phyloP scores from a whole-genome alignment of 2,329 filamentous ascomycete genomes.

The Rhynchosporium graminicola region DNA sequence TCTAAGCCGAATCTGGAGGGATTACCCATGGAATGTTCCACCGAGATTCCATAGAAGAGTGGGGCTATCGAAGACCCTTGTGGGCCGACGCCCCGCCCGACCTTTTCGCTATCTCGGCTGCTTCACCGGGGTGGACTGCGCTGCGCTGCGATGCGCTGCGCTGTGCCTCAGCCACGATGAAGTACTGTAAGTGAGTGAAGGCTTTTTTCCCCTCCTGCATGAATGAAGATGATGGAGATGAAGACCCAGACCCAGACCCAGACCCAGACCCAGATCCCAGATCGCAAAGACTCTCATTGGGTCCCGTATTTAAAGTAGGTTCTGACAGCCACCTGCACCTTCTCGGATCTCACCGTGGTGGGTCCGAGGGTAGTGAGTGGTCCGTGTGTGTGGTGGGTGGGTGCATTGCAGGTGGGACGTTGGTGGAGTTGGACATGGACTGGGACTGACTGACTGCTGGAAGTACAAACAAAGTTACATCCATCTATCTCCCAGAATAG shows the following conservation, averaged over 20 bases:
- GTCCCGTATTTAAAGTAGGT: background rate
- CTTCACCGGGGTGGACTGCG: background rate
- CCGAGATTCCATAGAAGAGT: background rate
- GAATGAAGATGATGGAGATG: background rate
- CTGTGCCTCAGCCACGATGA: conserved; percentile 8
- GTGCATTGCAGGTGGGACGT: no score
- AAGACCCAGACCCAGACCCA: no score
- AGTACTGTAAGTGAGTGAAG: no score
- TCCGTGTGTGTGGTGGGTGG: background rate
- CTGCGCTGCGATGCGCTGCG: background rate
- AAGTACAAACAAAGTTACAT: background rate
- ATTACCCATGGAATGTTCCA: background rate
- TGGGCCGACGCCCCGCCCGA: background rate
- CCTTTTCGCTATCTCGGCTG: background rate
- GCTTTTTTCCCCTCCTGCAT: background rate
- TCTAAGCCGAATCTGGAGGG: conserved; percentile 7
- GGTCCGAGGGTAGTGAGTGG: background rate
- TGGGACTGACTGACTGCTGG: background rate
- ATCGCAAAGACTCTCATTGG: conserved; percentile 12
- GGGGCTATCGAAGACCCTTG: background rate
- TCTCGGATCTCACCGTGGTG: conserved; percentile 6
- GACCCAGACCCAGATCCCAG: no score
- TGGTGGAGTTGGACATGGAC: background rate
- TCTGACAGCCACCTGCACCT: conserved; percentile 5
- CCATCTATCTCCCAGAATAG: conserved; percentile 1